Base-by-base conservation (phyloP, 73 alveolate species). In the Paramecium octaurelia region DNA sequence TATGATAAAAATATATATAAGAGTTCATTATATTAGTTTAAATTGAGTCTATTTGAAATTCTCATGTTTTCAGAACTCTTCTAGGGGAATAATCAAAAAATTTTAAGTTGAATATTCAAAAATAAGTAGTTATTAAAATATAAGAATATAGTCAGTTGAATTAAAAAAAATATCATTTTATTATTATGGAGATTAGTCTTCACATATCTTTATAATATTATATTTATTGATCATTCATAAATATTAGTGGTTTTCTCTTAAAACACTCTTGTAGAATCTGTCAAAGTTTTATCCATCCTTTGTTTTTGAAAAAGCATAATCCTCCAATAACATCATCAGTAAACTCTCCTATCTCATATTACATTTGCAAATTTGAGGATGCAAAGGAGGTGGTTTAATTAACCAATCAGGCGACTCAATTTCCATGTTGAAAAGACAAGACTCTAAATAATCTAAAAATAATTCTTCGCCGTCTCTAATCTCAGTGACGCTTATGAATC, bases 391-490 rank as follows among this genome's bases (percentile, higher is more conserved):
- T 42, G 94, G 92, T 36, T 83, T 59, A 16, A 89, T 40, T 14
- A 89, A 8, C 92, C 92, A 71, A 70, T 89, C 94, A 18, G 92
- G 94, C 8, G 64, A 7, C 23, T 89, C 76, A 23, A 42, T 35
- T 42, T 89, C 92, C 40, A 71, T 64, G 46, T 89, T 88, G 68
- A 70, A 71, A 29, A 89, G 60, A 71, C 64, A 46, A 10, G 85
- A 71, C 31, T 89, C 92, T 38, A 89, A 69, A 48, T 89, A 89
- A 89, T 89, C 94, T 16, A 89, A 77, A 46, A 44, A 89, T 11
- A 89, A 54, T n/a, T 89, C 94, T 31, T 89, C 92, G 1, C 85
- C 92, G 48, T 89, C 94, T 6, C 44, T 23, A 16, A 71, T 89
- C 23, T 71, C 94, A 18, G 83, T 89, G 24, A 48, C 31, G 27